These are phyloP conservation scores for Fusarium subtropicale DNA, from an alignment of 2,329 filamentous ascomycete genomes.

Conservation along the genomic window DNA sequence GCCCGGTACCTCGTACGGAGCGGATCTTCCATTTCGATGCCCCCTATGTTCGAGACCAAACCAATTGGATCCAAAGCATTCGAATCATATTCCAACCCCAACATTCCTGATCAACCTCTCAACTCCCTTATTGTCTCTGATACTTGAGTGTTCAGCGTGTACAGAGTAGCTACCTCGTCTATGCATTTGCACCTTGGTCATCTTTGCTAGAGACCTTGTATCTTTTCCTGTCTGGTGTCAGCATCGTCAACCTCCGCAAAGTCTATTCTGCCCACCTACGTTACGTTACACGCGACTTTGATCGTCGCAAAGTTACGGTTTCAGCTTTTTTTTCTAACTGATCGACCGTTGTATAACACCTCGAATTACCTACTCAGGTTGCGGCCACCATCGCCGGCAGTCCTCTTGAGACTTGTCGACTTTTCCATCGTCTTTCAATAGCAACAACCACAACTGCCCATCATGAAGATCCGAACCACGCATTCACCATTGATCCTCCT, in stretches of 20 bases:
- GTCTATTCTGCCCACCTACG: conserved; percentile 24
- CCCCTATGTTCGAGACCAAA: conserved; percentile 34
- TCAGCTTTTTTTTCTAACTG: conserved; percentile 2
- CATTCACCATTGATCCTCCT: conserved; percentile 70
- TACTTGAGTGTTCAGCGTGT: conserved; percentile 9
- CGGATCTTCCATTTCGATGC: conserved; percentile 36
- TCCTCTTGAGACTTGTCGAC: conserved; percentile 17
- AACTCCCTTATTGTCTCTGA: conserved; percentile 35
- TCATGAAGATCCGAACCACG: conserved; percentile 70
- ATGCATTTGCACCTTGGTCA: background rate
- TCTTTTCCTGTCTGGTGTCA: conserved; percentile 19
- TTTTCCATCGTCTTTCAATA: conserved; percentile 1
- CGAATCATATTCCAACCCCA: conserved; percentile 27
- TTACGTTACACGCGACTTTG: conserved; percentile 38
- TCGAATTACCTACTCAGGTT: conserved; percentile 5
- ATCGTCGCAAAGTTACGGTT: conserved; percentile 29
- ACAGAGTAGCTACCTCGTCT: background rate
- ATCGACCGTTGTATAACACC: conserved; percentile 5
- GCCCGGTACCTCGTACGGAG: conserved; percentile 20
- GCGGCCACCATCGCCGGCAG: conserved; percentile 29
- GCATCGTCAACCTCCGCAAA: conserved; percentile 31
- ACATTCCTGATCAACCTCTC: conserved; percentile 36
- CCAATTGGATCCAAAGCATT: conserved; percentile 26
- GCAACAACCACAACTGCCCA: conserved; percentile 41
- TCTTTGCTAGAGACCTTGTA: background rate